Base-by-base conservation (phyloP, 352 stramenopile genomes). In the Globisporangium barbulae region DNA sequence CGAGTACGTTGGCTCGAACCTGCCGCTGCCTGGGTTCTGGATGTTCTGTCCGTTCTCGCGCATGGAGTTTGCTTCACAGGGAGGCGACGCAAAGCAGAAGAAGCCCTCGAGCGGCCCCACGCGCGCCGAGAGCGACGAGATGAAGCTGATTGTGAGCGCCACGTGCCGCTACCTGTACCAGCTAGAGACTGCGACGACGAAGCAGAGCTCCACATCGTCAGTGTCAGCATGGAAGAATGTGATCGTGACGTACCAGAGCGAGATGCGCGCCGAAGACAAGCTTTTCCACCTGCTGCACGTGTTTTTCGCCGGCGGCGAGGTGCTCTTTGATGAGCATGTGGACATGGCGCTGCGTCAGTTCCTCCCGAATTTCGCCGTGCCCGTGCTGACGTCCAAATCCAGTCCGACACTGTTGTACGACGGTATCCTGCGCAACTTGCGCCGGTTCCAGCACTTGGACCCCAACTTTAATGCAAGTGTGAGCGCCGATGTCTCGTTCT, bases 241-340 rank as follows among this genome's bases (percentile, higher is more conserved):
- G 15, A 30, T 5, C 17, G 61, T 56, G 13, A 25, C 61, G 21
- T 61, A 54, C 30, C 15, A 62, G 21, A 48, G 22, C 8, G 49
- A 42, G 7, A 53, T 90, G 19, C 63, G 61, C 2, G 72, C 73
- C 5, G 83, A 90, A 63, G 84, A 91, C 68, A 90, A 90, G 64
- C 67, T 91, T 0, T 91, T 90, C 64, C 84, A 93, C 52, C 56
- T 91, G 48, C 56, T 90, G 28, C 81, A 91, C 52, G 77, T 88
- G 7, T 89, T 93, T 45, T 90, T 93, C 55, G 74, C 81, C 9
- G 81, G 81, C 22, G 80, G 74, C 7, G 83, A 92, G 49, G 81
- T 92, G 19, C 67, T 92, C 6, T 89, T 90, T 28, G 81, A 92
- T 45, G 71, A 84, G 39, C 71, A 84, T 57, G 81, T 92, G 8